Evolutionary conservation across 192 early-diverging fungal species (phyloP).

Genomic region (Coemansia sp.): DNA sequence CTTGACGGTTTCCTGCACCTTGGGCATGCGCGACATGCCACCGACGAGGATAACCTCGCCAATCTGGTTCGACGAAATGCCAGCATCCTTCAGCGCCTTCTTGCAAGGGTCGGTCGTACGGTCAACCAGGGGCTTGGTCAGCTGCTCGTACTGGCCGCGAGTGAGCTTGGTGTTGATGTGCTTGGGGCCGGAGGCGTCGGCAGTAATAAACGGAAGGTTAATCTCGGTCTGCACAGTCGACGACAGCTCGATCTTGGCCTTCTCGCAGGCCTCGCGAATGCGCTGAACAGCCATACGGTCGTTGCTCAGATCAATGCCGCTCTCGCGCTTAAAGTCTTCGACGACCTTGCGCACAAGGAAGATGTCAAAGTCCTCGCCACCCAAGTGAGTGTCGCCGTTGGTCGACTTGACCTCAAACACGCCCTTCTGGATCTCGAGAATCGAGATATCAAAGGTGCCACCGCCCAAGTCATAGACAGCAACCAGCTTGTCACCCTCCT

Average conservation of each 20-base stretch:
- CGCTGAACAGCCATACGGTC: conserved; percentile 97
- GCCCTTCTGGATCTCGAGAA: conserved; percentile 93
- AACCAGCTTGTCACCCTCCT: conserved; percentile 88
- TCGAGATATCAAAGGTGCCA: conserved; percentile 97
- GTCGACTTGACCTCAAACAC: conserved; percentile 99
- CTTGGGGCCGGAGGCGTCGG: conserved; percentile 80
- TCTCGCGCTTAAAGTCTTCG: conserved; percentile 97
- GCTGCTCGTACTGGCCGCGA: conserved; percentile 81
- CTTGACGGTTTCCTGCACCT: conserved; percentile 91
- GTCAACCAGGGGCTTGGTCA: conserved; percentile 76
- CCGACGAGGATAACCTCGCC: conserved; percentile 95
- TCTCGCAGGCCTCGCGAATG: conserved; percentile 95
- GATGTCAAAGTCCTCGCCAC: conserved; percentile 99
- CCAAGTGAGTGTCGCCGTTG: conserved; percentile 97
- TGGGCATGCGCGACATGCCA: conserved; percentile 97
- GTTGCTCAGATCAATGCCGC: conserved; percentile 77
- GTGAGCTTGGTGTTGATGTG: conserved; percentile 95
- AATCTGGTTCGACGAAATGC: conserved; percentile 73
- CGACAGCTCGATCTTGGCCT: conserved; percentile 98
- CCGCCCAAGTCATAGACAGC: conserved; percentile 98
- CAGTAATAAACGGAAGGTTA: conserved; percentile 92
- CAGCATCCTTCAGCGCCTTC: conserved; percentile 94
- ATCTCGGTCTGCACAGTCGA: conserved; percentile 93
- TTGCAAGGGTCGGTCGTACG: conserved; percentile 91
- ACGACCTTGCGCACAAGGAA: conserved; percentile 90